Base-by-base conservation (phyloP, 2,329 filamentous ascomycete genomes). In the Colletotrichum karsti region DNA sequence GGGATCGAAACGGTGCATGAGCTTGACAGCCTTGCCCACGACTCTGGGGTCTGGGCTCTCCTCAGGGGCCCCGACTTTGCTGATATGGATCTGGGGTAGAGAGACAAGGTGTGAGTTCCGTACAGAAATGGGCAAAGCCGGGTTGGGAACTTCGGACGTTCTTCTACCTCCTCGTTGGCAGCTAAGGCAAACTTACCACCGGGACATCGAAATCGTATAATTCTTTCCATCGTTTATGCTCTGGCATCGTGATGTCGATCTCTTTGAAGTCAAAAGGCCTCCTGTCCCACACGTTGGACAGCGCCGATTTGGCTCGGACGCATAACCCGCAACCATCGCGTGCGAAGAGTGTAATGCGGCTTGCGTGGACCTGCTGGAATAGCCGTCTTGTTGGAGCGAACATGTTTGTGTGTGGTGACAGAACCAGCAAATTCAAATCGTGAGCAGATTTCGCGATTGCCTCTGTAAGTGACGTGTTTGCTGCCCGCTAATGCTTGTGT, bases 191-290 rank as follows among this genome's bases (percentile, higher is more conserved):
- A 78, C 85, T 74, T 82, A 95, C 92, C 74, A 95, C 93, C 0
- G 93, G 93, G 7, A 93, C 92, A 72, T 95, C 93, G 76, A 94
- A 93, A 65, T 94, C 92, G 76, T 95, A 95, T 1, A 94, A 75
- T 54, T 90, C 85, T 74, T 88, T 90, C 93, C 93, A 95, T 24
- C 83, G 80, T 69, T 88, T 86, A 15, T 86, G 85, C 26, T 89
- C 87, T 0, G 87, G 83, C 54, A 87, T 85, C 80, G 92, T 88
- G 54, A 95, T 88, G 75, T 94, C 86, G 69, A 93, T 83, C 77
- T 94, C 91, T 7, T 84, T 82, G 77, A 90, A 94, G 18, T 85
- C 85, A 77, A 95, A 93, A 0, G 90, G 90, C 26, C 90, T 83
- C 28, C 81, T 78, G 64, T 92, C 87, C 87, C 88, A 91, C 8